Evolutionary conservation across 2,329 filamentous ascomycete species (phyloP).

Genomic region (Dactylonectria macrodidyma): DNA sequence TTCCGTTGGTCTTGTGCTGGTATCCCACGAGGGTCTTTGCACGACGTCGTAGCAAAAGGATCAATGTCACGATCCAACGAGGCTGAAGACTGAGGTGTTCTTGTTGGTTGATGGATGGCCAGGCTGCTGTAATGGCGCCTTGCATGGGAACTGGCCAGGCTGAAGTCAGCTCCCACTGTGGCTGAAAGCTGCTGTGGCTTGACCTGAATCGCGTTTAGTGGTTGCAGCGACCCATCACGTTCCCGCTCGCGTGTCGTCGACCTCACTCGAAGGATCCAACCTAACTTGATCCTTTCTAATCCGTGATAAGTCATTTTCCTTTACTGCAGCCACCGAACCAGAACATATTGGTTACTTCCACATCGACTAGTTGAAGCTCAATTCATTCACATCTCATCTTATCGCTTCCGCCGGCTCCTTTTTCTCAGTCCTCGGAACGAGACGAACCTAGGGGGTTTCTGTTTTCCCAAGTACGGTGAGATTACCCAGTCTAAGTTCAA

Average conservation of each 20-base stretch:
- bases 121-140: constrained; percentile 14
- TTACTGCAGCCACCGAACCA: constrained; percentile 1
- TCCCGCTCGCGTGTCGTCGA: constrained; percentile 25
- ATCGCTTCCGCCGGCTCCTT: neutral
- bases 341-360: neutral
- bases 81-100: neutral
- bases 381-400: neutral
- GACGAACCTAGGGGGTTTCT: neutral
- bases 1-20: neutral
- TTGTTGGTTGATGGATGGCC: constrained; percentile 13
- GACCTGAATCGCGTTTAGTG: constrained; percentile 47
- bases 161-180: constrained; percentile 34
- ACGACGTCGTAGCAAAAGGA: neutral
- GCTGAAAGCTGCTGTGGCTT: constrained; percentile 36
- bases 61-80: neutral
- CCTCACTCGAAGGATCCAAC: constrained; percentile 8
- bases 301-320: neutral
- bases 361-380: neutral
- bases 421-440: neutral
- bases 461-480: constrained; percentile 11
- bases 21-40: neutral
- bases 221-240: constrained; percentile 41
- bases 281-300: constrained; percentile 8
- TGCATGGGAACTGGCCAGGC: constrained; percentile 13
- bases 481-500: constrained; percentile 4